These are phyloP conservation scores for Fagus sylvatica DNA, from an alignment of 306 rosid genomes.

Conservation along the genomic window DNA sequence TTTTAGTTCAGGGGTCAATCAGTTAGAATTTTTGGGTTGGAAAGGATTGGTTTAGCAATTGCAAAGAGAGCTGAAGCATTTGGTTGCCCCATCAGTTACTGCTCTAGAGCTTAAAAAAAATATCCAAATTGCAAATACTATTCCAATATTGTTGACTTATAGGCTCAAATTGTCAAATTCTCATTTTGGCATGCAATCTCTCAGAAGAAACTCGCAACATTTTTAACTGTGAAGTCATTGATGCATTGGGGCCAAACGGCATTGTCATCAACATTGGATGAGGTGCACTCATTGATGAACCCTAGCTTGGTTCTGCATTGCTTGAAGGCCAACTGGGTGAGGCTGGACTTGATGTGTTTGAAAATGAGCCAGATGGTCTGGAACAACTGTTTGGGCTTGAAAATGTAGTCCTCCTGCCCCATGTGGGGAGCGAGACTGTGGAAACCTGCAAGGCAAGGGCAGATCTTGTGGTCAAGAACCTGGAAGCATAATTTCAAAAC, in stretches of 20 bases:
- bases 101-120: conserved; percentile 50
- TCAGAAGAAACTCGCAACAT: conserved; percentile 58
- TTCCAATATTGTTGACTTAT: conserved; percentile 43
- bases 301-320: conserved; percentile 59
- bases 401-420: conserved; percentile 64
- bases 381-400: conserved; percentile 50
- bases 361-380: conserved; percentile 62
- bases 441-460: conserved; percentile 67
- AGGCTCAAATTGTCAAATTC: conserved; percentile 50
- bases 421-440: conserved; percentile 53
- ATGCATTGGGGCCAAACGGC: conserved; percentile 66
- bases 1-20: conserved; percentile 65
- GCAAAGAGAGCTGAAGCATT: conserved; percentile 66
- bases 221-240: conserved; percentile 52
- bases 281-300: conserved; percentile 46
- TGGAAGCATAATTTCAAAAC: conserved; percentile 55
- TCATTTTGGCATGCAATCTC: conserved; percentile 57
- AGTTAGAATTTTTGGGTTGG: conserved; percentile 69
- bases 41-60: conserved; percentile 70
- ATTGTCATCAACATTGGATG: conserved; percentile 63
- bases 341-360: conserved; percentile 77
- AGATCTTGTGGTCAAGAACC: conserved; percentile 59
- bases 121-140: conserved; percentile 49
- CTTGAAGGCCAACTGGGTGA: conserved; percentile 57
- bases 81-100: conserved; percentile 53